Percentiles rank a stretch among this genome's conserved stretches.
Conservation (phyloP, 176 grass and related monocot species). For the Alloteropsis semialata region DNA sequence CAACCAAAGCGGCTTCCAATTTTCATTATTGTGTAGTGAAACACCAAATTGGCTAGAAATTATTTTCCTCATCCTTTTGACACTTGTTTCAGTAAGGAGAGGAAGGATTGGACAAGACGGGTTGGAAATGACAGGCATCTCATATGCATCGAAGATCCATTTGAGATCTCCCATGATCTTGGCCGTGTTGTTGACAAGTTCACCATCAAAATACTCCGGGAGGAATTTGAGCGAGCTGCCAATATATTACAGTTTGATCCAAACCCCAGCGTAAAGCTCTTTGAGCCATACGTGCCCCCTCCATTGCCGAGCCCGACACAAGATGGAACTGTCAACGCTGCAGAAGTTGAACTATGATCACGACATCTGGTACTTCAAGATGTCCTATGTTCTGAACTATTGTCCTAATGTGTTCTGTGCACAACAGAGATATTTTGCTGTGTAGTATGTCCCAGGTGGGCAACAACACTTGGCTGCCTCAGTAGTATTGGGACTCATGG, state of each 20-base stretch:
- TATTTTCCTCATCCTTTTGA: conserved; percentile 13
- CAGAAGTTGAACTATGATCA: conserved; percentile 7
- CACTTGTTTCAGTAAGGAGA: conserved; percentile 63
- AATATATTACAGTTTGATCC: conserved; percentile 75
- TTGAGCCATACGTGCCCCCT: conserved; percentile 61
- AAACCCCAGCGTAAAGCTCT: conserved; percentile 60
- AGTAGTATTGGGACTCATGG: not conserved
- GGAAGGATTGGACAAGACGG: conserved; percentile 89
- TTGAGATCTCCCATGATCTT: conserved; percentile 87
- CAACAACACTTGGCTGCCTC: not conserved
- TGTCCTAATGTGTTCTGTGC: conserved; percentile 11
- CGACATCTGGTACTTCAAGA: not conserved
- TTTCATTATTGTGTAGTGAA: not conserved
- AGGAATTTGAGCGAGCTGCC: conserved; percentile 94
- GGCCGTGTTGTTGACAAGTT: conserved; percentile 86
- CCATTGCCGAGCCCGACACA: not conserved
- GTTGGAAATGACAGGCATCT: conserved; percentile 92
- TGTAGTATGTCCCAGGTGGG: not conserved
- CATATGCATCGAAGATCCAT: conserved; percentile 98
- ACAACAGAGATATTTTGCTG: conserved; percentile 32
- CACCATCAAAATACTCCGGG: conserved; percentile 75
- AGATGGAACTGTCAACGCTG: not conserved
- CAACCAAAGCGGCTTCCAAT: not conserved
- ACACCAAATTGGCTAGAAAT: not conserved
- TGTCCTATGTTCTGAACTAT: not conserved